Percentiles rank a stretch among this genome's conserved stretches.
Conservation (phyloP, 2,329 filamentous ascomycete genomes). For the Cladosporium sp. region DNA sequence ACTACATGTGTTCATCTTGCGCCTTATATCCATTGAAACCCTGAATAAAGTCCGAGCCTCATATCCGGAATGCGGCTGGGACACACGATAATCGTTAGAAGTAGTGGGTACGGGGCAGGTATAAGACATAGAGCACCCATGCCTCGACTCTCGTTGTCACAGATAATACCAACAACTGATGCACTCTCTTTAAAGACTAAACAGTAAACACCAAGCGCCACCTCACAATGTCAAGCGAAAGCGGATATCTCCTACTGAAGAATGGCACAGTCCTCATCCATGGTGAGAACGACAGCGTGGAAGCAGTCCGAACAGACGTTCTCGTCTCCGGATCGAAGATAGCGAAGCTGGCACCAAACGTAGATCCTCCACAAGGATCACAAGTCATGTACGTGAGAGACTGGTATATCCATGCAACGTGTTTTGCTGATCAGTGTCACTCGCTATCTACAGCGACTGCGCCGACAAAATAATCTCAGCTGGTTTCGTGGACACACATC, state of each 20-base stretch:
- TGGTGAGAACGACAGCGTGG: constrained; percentile 35
- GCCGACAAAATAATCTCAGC: constrained; percentile 43
- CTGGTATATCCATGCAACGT: neutral
- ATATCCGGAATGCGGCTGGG: neutral
- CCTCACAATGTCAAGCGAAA: constrained; percentile 2
- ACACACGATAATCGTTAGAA: neutral
- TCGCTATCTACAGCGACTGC: constrained; percentile 35
- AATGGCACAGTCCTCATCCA: constrained; percentile 42
- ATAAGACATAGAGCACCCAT: neutral
- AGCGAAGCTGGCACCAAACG: constrained; percentile 33
- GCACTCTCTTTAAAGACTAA: neutral
- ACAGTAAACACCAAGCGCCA: neutral
- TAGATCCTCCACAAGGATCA: constrained; percentile 22
- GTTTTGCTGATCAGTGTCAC: neutral
- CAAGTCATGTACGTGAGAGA: constrained; percentile 32
- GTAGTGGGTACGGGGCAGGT: neutral
- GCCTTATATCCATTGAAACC: neutral
- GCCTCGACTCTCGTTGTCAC: neutral
- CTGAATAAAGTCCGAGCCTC: neutral
- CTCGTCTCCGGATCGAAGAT: constrained; percentile 39
- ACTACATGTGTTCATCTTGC: neutral
- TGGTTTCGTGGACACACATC: constrained; percentile 48
- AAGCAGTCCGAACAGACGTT: constrained; percentile 35
- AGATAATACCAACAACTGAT: neutral
- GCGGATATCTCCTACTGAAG: constrained; percentile 31